Evolutionary conservation across 2,329 filamentous ascomycete genomes (phyloP), one percentile per base, ranked within the genome.

Genomic region (Calonectria multiphialidica): DNA sequence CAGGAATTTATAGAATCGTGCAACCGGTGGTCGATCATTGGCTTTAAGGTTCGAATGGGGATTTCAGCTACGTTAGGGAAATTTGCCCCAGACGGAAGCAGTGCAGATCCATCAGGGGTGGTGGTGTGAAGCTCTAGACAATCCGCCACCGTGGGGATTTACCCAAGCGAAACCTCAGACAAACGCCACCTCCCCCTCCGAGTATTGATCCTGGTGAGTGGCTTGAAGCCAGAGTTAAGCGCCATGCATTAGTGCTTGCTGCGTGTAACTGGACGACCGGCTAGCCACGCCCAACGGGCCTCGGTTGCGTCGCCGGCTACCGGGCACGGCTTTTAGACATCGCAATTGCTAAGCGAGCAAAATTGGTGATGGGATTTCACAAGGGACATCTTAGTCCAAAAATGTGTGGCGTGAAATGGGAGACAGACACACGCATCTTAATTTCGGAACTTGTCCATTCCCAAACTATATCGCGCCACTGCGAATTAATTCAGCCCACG

Each of bases 91-190:
- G 53, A n/a, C 33, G 35, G 53, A 23, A 37, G 33, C 53, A 59
- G 40, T 64, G 61, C 49, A 33, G 61, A 64, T 47, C 61, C 18
- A 64, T 47, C 61, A 64, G 57, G 57, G 61, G 42, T 28, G 7
- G 42, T 28, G 7, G 35, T 42, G 21, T 10, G 35, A 59, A 59
- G 33, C 12, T 25, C 53, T 40, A 12, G 53, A 59, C 37, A 57
- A 35, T 25, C n/a, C 5, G 5, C 15, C n/a, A 35, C 15, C 30
- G 23, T 6, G 33, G n/a, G 33, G 21, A 25, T 57, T 37, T 18
- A 13, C 35, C 13, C 33, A 40, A 40, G 33, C 53, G 21, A 57
- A 57, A 57, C 35, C 53, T 8, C 53, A 9, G n/a, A n/a, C 15
- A n/a, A 8, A 35, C 28, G 21, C n/a, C n/a, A n/a, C n/a, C n/a